These are phyloP conservation scores for Saxophila tyrrhenica DNA, from an alignment of 495 filamentous ascomycete genomes.

Conservation along the genomic window DNA sequence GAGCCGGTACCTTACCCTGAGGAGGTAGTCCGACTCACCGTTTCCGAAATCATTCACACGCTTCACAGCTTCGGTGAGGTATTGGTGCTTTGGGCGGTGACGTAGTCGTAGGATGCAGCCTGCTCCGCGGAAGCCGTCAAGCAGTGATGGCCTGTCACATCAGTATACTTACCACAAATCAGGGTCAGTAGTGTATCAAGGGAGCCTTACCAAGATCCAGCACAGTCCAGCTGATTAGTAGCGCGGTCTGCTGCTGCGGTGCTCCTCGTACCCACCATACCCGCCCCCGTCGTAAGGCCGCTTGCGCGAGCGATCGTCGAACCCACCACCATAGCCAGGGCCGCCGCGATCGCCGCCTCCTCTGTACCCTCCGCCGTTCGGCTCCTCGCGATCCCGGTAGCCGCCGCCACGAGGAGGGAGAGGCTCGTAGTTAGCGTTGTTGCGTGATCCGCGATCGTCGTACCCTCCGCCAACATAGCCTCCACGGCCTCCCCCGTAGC, in stretches of 20 bases:
- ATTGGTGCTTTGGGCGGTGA: too few species aligned
- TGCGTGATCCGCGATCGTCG: slow-evolving; percentile 42
- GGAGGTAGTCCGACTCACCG: slow-evolving; percentile 24
- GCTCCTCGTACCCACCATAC: slow-evolving; percentile 72
- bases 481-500: slow-evolving; percentile 27
- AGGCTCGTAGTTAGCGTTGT: slow-evolving; percentile 60
- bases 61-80: neutral
- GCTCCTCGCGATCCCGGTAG: slow-evolving; percentile 40
- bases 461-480: slow-evolving; percentile 33
- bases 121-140: neutral
- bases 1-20: slow-evolving; percentile 17
- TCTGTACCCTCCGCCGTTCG: slow-evolving; percentile 38
- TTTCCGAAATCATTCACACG: neutral
- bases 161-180: slow-evolving; percentile 15
- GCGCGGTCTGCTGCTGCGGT: slow-evolving; percentile 25
- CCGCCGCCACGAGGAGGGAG: slow-evolving; percentile 44
- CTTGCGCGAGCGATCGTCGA: slow-evolving; percentile 67
- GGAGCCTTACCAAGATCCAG: slow-evolving; percentile 3
- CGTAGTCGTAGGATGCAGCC: neutral
- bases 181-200: neutral
- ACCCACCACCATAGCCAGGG: slow-evolving; percentile 45
- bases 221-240: slow-evolving; percentile 20
- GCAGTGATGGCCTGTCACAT: slow-evolving; percentile 6
- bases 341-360: slow-evolving; percentile 38
- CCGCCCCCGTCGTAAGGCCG: slow-evolving; percentile 33